Evolutionary conservation across 2,329 filamentous ascomycete genomes (phyloP).

Genomic region (Penicillium sp.): DNA sequence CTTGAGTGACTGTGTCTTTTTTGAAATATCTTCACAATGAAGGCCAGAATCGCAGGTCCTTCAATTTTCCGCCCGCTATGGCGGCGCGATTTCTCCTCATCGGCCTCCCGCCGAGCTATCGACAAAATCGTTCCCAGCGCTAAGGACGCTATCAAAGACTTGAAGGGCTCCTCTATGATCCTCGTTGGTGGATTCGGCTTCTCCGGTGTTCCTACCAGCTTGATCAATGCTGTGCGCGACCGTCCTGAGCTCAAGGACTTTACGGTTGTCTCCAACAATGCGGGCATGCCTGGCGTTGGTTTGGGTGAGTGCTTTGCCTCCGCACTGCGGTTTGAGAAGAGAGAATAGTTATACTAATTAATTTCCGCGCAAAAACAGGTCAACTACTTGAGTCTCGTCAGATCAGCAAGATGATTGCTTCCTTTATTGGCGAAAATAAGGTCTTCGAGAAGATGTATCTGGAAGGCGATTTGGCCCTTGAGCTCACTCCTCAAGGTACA

Average conservation of each 20-base stretch:
- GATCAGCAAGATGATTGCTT: slow-evolving; percentile 69
- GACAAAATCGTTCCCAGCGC: slow-evolving; percentile 71
- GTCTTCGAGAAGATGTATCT: slow-evolving; percentile 86
- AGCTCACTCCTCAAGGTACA: slow-evolving; percentile 85
- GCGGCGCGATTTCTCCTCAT: slow-evolving; percentile 61
- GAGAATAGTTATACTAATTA: background rate
- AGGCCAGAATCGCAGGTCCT: slow-evolving; percentile 25
- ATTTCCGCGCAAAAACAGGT: slow-evolving; percentile 36
- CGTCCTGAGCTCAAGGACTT: slow-evolving; percentile 57
- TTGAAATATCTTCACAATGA: slow-evolving; percentile 11
- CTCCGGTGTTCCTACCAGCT: slow-evolving; percentile 51
- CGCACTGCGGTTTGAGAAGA: background rate
- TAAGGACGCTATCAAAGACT: slow-evolving; percentile 66
- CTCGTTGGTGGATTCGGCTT: slow-evolving; percentile 77
- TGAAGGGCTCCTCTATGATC: slow-evolving; percentile 65
- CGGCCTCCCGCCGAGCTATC: slow-evolving; percentile 61
- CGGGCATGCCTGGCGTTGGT: slow-evolving; percentile 66
- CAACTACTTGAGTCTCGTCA: slow-evolving; percentile 69
- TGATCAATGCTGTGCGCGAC: slow-evolving; percentile 62
- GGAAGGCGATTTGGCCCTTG: slow-evolving; percentile 75
- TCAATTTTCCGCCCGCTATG: slow-evolving; percentile 31
- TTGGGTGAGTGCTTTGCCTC: slow-evolving; percentile 51
- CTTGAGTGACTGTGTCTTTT: background rate
- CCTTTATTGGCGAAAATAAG: slow-evolving; percentile 77
- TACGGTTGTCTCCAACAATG: slow-evolving; percentile 79